phyloP scores from a whole-genome alignment of 2,329 filamentous ascomycete species.

The Aspergillus caelatus region DNA sequence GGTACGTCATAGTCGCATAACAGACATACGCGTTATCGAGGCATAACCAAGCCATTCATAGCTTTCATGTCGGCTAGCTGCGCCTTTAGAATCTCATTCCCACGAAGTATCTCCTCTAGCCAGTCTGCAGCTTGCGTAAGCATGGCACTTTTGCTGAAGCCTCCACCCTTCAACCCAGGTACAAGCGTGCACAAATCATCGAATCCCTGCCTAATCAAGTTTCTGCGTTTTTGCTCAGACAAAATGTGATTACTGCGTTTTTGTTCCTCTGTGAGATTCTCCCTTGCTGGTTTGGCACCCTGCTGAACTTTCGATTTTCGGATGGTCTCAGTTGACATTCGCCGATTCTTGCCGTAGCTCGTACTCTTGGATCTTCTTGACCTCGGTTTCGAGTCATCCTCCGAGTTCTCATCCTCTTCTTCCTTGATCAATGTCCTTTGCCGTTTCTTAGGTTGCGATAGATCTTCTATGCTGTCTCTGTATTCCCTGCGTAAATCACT shows the following conservation, averaged over 20 bases:
- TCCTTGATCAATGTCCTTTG: constrained; percentile 40
- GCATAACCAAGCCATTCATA: constrained; percentile 40
- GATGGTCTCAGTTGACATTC: constrained; percentile 39
- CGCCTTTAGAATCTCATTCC: constrained; percentile 64
- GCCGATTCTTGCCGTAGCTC: constrained; percentile 32
- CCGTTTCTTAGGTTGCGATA: constrained; percentile 35
- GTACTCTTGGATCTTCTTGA: constrained; percentile 56
- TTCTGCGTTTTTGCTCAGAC: constrained; percentile 83
- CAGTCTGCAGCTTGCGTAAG: constrained; percentile 76
- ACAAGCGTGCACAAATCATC: constrained; percentile 78
- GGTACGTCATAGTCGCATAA: constrained; percentile 27
- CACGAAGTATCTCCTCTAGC: constrained; percentile 71
- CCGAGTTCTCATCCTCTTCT: constrained; percentile 41
- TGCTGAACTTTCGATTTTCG: constrained; percentile 38
- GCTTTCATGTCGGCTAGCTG: constrained; percentile 55
- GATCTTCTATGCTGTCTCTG: constrained; percentile 25
- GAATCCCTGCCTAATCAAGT: constrained; percentile 79
- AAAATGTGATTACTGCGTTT: constrained; percentile 85
- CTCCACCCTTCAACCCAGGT: constrained; percentile 71
- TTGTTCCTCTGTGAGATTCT: constrained; percentile 74
- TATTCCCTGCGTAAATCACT: constrained; percentile 19
- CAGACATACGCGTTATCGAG: constrained; percentile 28
- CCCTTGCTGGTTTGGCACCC: constrained; percentile 45
- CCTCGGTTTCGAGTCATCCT: constrained; percentile 36
- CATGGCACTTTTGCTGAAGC: constrained; percentile 81